Conservation (phyloP, 1,139 yeast species). For the Zygosaccharomyces sapae region DNA sequence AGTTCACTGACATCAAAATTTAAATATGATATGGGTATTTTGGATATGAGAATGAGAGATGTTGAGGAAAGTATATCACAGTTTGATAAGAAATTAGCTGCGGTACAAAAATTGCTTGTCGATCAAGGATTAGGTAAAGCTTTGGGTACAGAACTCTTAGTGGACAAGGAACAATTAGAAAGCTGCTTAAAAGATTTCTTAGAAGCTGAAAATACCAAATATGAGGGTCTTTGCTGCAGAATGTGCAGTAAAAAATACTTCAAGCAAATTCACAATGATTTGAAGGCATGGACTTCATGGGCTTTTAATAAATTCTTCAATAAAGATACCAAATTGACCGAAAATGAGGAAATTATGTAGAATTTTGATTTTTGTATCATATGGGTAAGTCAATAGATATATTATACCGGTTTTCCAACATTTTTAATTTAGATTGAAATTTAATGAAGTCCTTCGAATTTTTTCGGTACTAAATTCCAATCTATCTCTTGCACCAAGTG, state of each 20-base stretch:
- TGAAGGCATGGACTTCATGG: constrained; percentile 22
- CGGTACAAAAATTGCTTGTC: constrained; percentile 33
- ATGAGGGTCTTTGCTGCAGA: constrained; percentile 22
- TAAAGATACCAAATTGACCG: constrained; percentile 5
- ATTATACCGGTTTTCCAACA: constrained; percentile 17
- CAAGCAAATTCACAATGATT: constrained; percentile 14
- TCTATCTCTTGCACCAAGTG: constrained; percentile 17
- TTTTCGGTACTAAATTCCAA: constrained; percentile 23
- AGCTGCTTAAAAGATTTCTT: constrained; percentile 17
- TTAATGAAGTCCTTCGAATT: constrained; percentile 13
- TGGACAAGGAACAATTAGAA: constrained; percentile 23
- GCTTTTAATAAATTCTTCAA: constrained; percentile 16
- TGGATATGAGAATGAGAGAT: constrained; percentile 71
- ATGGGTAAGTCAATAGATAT: neutral
- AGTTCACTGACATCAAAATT: constrained; percentile 71
- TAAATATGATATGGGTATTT: constrained; percentile 71
- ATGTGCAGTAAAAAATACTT: constrained; percentile 17
- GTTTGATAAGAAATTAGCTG: constrained; percentile 44
- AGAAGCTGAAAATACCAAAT: constrained; percentile 16
- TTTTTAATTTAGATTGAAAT: constrained; percentile 14
- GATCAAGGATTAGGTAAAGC: constrained; percentile 18
- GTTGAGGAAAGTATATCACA: constrained; percentile 67
- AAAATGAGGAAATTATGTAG: constrained; percentile 13
- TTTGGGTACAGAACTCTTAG: constrained; percentile 16
- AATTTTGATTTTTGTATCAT: neutral